Conservation (phyloP, 257 asterid genomes). For the Solanum gracilifrons region DNA sequence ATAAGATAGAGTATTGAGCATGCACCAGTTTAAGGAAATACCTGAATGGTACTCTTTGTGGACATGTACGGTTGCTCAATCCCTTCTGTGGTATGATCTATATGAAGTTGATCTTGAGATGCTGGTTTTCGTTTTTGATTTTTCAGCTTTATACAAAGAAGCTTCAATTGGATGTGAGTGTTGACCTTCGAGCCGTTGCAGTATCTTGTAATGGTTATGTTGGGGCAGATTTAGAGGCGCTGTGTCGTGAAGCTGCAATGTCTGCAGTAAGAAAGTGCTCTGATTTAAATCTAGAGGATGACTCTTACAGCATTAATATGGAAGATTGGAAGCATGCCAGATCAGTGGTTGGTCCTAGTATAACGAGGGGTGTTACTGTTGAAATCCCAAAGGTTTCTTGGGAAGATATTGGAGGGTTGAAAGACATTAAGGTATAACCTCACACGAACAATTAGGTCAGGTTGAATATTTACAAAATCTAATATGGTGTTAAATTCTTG, state of each 20-base stretch:
- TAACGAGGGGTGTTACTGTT: slow-evolving; percentile 80
- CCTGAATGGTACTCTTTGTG: neutral
- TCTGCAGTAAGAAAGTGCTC: slow-evolving; percentile 46
- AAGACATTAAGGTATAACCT: slow-evolving; percentile 64
- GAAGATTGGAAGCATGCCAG: slow-evolving; percentile 77
- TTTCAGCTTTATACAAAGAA: slow-evolving; percentile 69
- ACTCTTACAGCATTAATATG: slow-evolving; percentile 18
- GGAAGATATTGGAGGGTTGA: slow-evolving; percentile 92
- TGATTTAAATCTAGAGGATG: slow-evolving; percentile 12
- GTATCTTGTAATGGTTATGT: slow-evolving; percentile 91
- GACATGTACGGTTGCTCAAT: neutral
- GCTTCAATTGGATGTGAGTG: slow-evolving; percentile 53
- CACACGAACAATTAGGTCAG: neutral
- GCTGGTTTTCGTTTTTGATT: neutral
- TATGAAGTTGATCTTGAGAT: neutral
- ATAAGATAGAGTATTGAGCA: neutral
- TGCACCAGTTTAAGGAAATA: neutral
- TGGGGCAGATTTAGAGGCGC: slow-evolving; percentile 94
- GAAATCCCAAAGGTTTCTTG: slow-evolving; percentile 87
- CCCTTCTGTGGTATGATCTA: neutral
- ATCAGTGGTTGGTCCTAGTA: slow-evolving; percentile 86
- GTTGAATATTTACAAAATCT: slow-evolving; percentile 2
- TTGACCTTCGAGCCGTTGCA: slow-evolving; percentile 57
- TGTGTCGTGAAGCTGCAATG: slow-evolving; percentile 81
- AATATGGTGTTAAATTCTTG: slow-evolving; percentile 1